Percentiles rank a stretch among this genome's conserved stretches.
Conservation (phyloP, 1,284 basidiomycete genomes). For the Taiwanofungus camphoratus region DNA sequence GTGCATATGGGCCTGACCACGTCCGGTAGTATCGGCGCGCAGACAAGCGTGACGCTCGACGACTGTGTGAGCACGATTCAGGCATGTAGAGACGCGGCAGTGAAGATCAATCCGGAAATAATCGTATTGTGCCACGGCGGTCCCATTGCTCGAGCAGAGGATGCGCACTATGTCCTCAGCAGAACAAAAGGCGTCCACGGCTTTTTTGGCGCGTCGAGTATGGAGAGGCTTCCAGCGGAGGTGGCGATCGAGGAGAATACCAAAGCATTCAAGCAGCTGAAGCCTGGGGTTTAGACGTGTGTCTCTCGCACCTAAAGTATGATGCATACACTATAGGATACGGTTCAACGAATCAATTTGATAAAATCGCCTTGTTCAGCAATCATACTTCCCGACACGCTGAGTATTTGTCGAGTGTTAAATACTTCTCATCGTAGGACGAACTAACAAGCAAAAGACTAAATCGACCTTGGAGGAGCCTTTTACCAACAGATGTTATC, state of each 20-base stretch:
- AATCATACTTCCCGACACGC: no score
- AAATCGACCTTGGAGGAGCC: no score
- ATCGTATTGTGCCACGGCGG: constrained; percentile 22
- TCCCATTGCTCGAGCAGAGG: constrained; percentile 18
- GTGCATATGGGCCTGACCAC: constrained; percentile 24
- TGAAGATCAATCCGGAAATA: constrained; percentile 16
- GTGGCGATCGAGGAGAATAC: constrained; percentile 20
- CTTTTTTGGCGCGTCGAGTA: constrained; percentile 23
- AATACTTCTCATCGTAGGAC: no score
- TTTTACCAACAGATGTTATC: no score
- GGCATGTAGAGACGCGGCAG: constrained; percentile 19
- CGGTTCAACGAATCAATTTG: no score
- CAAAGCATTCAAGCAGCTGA: constrained; percentile 16
- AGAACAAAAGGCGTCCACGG: constrained; percentile 20
- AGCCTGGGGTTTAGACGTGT: constrained; percentile 5
- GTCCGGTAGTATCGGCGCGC: constrained; percentile 21
- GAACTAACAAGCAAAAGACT: no score
- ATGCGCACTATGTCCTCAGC: constrained; percentile 18
- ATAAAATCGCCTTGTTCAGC: no score
- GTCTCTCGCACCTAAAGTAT: no score
- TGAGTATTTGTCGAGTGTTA: no score
- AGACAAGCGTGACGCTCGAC: constrained; percentile 19
- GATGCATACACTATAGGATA: no score
- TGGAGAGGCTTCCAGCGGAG: constrained; percentile 21
- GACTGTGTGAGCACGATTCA: constrained; percentile 19